Base-by-base conservation (phyloP, 257 asterid species). In the Buddleja alternifolia region DNA sequence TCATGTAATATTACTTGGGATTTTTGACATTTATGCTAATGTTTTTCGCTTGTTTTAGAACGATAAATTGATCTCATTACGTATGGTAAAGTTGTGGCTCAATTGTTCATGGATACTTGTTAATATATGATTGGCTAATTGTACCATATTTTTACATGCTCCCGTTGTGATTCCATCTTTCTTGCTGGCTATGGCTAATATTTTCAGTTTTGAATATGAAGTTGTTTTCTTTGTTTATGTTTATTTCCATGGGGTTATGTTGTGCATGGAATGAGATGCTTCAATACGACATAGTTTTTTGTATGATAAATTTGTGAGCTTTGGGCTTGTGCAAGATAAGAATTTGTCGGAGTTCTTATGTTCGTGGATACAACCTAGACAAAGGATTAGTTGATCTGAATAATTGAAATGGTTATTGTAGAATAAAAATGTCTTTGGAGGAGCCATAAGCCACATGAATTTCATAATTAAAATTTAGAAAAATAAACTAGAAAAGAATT, bases 1-100 rank as follows among this genome's bases (percentile, higher is more conserved):
- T 67, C 63, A 56, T 69, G 80, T 66, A 57, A 45, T 69, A 64
- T 59, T 51, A 64, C 74, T 62, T 75, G 72, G 62, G 37, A 59
- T 59, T 61, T 12, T 40, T 67, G 62, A 70, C 37, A 19, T 71
- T 57, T 39, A 74, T 71, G 62, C 40, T 76, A 34, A 56, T 69
- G 29, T 47, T 23, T 41, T 61, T 54, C 71, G 69, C 53, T 67
- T 51, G 50, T 51, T 72, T 61, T 47, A 40, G 10, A 67, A 24
- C 48, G 34, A 19, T 25, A 11, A 46, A 10, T 2, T 9, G 15
- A 16, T 47, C 50, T 47, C 8, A 37, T 37, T 56, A 37, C 0
- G 0, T 44, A 8, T 20, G 32, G 10, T 45, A 21, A n/a, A 29
- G 41, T 50, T n/a, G n/a, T n/a, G 50, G 12, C 51, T 47, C 54